Conservation (phyloP, 75 land plant genomes). For the Chamaecyparis obtusa region DNA sequence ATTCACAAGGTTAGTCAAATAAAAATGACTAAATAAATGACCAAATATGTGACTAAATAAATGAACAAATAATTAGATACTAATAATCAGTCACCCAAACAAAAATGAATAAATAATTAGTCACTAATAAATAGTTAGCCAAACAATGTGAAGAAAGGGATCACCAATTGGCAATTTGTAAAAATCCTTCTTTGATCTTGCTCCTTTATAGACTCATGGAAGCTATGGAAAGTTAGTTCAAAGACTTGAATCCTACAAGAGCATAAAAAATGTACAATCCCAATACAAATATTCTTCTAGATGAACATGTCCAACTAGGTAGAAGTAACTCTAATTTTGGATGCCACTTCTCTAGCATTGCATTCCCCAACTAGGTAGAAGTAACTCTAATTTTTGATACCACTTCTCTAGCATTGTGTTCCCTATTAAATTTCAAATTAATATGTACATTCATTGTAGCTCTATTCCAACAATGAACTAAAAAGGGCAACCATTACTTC, state of each 20-base stretch:
- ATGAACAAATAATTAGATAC: too few relatives aligned
- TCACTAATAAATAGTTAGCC: too few relatives aligned
- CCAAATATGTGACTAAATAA: too few relatives aligned
- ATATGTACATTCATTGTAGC: constrained; percentile 40
- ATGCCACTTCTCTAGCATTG: constrained; percentile 36
- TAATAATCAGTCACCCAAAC: too few relatives aligned
- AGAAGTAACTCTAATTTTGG: constrained; percentile 56
- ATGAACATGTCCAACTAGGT: constrained; percentile 48
- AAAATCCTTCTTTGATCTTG: constrained; percentile 39
- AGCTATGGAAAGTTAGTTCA: constrained; percentile 19
- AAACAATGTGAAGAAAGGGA: constrained; percentile 54
- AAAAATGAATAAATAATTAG: too few relatives aligned
- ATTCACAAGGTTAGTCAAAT: too few relatives aligned
- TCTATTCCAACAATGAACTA: neutral
- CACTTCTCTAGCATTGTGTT: too few relatives aligned
- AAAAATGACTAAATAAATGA: too few relatives aligned
- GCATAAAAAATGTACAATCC: constrained; percentile 64
- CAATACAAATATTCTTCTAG: constrained; percentile 37
- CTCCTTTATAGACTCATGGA: constrained; percentile 32
- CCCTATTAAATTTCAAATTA: constrained; percentile 57
- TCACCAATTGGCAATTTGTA: constrained; percentile 56
- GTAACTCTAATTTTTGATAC: too few relatives aligned
- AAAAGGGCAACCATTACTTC: too few relatives aligned
- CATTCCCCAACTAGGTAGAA: too few relatives aligned
- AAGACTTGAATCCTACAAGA: constrained; percentile 18